These are phyloP conservation scores for Zychaea mexicana DNA, from an alignment of 371 early-diverging fungal genomes.

Conservation along the genomic window DNA sequence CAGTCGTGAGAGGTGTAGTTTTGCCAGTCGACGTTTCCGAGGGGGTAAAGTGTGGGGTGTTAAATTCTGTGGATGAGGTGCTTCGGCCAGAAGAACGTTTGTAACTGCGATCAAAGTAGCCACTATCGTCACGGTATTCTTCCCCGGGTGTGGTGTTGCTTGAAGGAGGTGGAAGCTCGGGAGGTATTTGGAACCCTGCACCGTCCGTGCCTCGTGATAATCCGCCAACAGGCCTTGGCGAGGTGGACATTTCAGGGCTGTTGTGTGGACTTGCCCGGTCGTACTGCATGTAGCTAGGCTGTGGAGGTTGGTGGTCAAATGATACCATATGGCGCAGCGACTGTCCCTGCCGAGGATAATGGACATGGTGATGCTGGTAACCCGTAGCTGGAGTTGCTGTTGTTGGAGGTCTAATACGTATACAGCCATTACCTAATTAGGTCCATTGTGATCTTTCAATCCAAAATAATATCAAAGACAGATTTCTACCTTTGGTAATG, in stretches of 20 bases:
- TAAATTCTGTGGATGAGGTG: conserved; percentile 4
- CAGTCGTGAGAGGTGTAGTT: background rate
- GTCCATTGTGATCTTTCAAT: background rate
- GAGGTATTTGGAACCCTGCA: background rate
- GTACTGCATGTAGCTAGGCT: conserved; percentile 8
- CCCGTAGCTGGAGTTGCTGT: no score
- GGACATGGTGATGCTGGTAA: conserved; percentile 4
- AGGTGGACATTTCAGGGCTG: conserved; percentile 7
- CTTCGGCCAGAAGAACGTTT: conserved; percentile 21
- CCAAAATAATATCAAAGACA: background rate
- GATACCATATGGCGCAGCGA: conserved; percentile 8
- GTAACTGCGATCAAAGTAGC: conserved; percentile 14
- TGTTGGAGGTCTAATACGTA: background rate
- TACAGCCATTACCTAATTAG: background rate
- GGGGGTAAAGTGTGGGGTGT: background rate
- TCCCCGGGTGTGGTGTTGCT: conserved; percentile 6
- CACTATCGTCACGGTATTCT: conserved; percentile 13
- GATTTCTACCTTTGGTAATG: conserved; percentile 10
- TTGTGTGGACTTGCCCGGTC: conserved; percentile 10
- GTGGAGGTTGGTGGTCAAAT: conserved; percentile 9
- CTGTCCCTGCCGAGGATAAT: conserved; percentile 3
- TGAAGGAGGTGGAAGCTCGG: background rate
- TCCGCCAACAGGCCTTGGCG: background rate
- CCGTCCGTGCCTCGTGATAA: background rate
- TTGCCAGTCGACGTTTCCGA: conserved; percentile 3